These are phyloP conservation scores for Lepiota venenata DNA, from an alignment of 768 basidiomycete species.

Conservation along the genomic window DNA sequence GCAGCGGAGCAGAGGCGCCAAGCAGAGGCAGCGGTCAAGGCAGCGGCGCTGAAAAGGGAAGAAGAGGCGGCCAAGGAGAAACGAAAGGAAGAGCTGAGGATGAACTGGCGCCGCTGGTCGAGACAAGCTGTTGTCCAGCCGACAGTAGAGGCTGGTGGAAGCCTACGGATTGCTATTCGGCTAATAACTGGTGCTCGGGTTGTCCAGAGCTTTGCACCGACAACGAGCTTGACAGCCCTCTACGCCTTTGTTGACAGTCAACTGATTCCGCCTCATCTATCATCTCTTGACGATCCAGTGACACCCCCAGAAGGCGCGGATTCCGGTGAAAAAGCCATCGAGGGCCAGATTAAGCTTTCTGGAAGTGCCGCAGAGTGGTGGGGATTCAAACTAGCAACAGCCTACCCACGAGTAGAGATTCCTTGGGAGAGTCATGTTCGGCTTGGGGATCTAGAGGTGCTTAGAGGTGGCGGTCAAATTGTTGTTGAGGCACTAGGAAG, in stretches of 20 bases:
- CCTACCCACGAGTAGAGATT: constrained; percentile 70
- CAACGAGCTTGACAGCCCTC: constrained; percentile 54
- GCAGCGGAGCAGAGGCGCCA: constrained; percentile 31
- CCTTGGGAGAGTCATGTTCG: constrained; percentile 38
- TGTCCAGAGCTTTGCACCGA: constrained; percentile 50
- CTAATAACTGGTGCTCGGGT: constrained; percentile 54
- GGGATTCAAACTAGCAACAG: constrained; percentile 65
- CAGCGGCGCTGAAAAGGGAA: constrained; percentile 17
- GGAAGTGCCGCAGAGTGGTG: constrained; percentile 48
- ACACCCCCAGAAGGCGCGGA: constrained; percentile 36
- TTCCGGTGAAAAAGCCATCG: constrained; percentile 32
- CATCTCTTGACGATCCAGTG: constrained; percentile 37
- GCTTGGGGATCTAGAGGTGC: constrained; percentile 42
- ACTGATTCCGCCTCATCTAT: constrained; percentile 40
- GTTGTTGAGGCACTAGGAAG: constrained; percentile 50
- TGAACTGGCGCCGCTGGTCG: constrained; percentile 61
- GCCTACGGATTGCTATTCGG: constrained; percentile 49
- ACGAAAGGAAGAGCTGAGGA: constrained; percentile 37
- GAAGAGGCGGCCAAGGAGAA: constrained; percentile 25
- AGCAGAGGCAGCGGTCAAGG: constrained; percentile 30
- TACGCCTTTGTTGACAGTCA: constrained; percentile 74
- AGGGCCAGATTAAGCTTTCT: constrained; percentile 21
- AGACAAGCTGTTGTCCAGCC: constrained; percentile 39
- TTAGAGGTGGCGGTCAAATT: constrained; percentile 61
- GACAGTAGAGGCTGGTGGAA: constrained; percentile 18